phyloP scores from a whole-genome alignment of 257 asterid species.

The Solanum paucissectum region DNA sequence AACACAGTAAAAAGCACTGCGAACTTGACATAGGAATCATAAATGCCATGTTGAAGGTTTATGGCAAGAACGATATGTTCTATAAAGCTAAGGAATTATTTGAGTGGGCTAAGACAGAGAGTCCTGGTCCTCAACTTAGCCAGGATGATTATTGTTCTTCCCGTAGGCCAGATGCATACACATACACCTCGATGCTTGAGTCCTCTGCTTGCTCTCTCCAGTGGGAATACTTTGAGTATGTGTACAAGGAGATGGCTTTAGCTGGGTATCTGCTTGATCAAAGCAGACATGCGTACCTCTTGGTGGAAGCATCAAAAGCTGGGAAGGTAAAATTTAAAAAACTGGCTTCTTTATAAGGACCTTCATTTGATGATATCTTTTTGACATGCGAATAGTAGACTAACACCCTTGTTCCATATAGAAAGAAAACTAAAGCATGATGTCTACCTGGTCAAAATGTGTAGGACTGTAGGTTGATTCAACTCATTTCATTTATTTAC shows the following conservation, averaged over 20 bases:
- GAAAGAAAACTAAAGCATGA: neutral
- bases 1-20: slow-evolving; percentile 42
- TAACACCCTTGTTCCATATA: neutral
- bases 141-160: slow-evolving; percentile 10
- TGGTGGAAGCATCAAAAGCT: slow-evolving; percentile 68
- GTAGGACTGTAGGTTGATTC: neutral
- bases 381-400: neutral
- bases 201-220: slow-evolving; percentile 74
- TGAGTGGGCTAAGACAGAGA: slow-evolving; percentile 39
- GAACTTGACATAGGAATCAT: slow-evolving; percentile 60
- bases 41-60: slow-evolving; percentile 82
- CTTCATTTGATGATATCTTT: neutral
- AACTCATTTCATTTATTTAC: neutral
- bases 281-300: slow-evolving; percentile 33
- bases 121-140: slow-evolving; percentile 14
- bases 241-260: slow-evolving; percentile 71
- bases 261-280: slow-evolving; percentile 46
- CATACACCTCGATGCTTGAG: slow-evolving; percentile 75
- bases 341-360: neutral
- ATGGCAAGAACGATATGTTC: slow-evolving; percentile 69
- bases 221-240: slow-evolving; percentile 85
- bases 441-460: neutral
- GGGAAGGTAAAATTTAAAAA: slow-evolving; percentile 59
- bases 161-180: slow-evolving; percentile 44
- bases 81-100: slow-evolving; percentile 69